Conservation (phyloP, 2,329 filamentous ascomycete species). For the Gnomoniopsis smithogilvyi region DNA sequence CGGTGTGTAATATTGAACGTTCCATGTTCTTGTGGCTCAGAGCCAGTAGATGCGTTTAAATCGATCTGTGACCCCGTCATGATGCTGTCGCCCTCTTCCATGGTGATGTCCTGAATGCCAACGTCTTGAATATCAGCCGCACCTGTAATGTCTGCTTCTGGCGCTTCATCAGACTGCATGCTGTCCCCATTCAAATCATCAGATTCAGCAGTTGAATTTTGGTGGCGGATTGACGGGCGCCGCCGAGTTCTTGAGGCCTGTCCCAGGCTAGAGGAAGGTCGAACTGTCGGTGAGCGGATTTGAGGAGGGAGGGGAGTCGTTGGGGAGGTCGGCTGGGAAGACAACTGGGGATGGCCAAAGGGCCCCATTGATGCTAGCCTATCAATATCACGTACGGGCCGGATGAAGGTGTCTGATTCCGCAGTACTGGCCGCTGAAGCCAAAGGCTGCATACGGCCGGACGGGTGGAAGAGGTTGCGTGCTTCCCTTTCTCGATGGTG, state of each 20-base stretch:
- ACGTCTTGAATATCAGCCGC: slow-evolving; percentile 80
- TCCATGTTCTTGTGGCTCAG: slow-evolving; percentile 81
- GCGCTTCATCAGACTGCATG: slow-evolving; percentile 72
- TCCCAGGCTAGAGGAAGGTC: slow-evolving; percentile 49
- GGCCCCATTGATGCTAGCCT: slow-evolving; percentile 79
- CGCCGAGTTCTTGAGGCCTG: slow-evolving; percentile 57
- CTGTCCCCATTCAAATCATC: slow-evolving; percentile 87
- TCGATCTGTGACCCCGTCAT: slow-evolving; percentile 73
- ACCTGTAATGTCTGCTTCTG: slow-evolving; percentile 74
- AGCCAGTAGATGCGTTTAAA: slow-evolving; percentile 72
- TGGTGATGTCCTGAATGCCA: slow-evolving; percentile 76
- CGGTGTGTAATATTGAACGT: slow-evolving; percentile 94
- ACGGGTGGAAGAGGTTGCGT: slow-evolving; percentile 41
- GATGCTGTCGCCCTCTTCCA: slow-evolving; percentile 78
- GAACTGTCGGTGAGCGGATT: slow-evolving; percentile 53
- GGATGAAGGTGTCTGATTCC: slow-evolving; percentile 68
- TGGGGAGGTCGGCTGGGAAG: slow-evolving; percentile 89
- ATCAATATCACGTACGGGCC: slow-evolving; percentile 78
- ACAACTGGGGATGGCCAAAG: slow-evolving; percentile 63
- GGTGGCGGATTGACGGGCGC: slow-evolving; percentile 84
- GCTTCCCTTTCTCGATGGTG: slow-evolving; percentile 47
- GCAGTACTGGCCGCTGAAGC: slow-evolving; percentile 68
- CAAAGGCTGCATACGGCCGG: slow-evolving; percentile 60
- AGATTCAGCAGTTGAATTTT: slow-evolving; percentile 83
- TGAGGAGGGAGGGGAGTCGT: slow-evolving; percentile 76